Base-by-base conservation (phyloP, 345 rosid genomes). In the Brassica incana region DNA sequence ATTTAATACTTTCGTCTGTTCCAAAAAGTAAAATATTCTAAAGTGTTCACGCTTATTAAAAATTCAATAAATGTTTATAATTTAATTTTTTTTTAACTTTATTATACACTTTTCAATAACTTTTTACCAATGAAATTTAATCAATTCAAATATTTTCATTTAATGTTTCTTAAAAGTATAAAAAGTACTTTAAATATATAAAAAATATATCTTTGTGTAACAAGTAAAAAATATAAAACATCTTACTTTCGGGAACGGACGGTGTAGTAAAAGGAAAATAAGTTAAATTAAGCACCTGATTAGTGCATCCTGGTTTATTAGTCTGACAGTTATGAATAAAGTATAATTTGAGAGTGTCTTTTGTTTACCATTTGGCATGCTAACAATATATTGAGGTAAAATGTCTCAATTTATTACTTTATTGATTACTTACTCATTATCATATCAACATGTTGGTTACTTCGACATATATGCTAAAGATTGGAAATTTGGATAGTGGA, bases 251-350 rank as follows among this genome's bases (percentile, higher is more conserved):
- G 5, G 1, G 0, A 32, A 32, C 35, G 6, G 6, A 5, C 0
- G 35, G 35, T 23, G 25, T 23, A 33, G 38, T 71, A 25, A 33
- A 15, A 15, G 12, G 4, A 69, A 50, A 54, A 23, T 0, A 29
- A 36, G 48, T 71, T 72, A 66, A 58, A 27, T 64, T 38, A 72
- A 65, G 25, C 81, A 78, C 73, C 64, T 72, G 73, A 58, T 62
- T 14, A 71, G 65, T 6, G 63, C 5, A 16, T 61, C 64, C 71
- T 64, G 65, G 62, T 35, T 33, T 62, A 65, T 63, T 63, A 71
- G 72, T 35, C 20, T 54, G 76, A 27, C 15, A 64, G 30, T 45
- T 15, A 60, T 30, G 43, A 45, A 25, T 5, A 58, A 59, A 69
- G 25, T 61, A 16, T 10, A 62, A 10, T 62, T 63, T 32, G 70